Base-by-base conservation (phyloP, 2,329 filamentous ascomycete species). In the Myotisia sp. region DNA sequence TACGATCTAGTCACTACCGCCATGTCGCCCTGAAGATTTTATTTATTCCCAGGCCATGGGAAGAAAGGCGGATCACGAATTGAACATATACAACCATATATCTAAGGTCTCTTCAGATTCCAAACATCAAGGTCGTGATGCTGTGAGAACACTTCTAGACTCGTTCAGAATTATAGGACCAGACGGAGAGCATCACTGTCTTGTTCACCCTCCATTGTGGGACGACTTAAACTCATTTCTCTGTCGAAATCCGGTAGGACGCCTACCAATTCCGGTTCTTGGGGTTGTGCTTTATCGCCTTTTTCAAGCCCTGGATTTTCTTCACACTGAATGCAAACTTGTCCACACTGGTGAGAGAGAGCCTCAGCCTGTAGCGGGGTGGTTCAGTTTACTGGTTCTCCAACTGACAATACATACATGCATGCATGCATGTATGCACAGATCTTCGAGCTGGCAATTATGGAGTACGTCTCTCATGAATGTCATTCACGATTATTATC, bases 181-280 rank as follows among this genome's bases (percentile, higher is more conserved):
- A 6, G 20, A 47, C 14, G 49, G 53, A 6, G 43, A 42, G 23
- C 53, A 59, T 42, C 42, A 36, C 29, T 60, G 55, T 26, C 50
- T 61, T 6, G 50, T 60, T 5, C 55, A 58, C 47, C 51, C 49
- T 5, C 62, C 59, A 8, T 49, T 67, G 14, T 62, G 56, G 49
- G 59, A 64, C 32, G 67, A 54, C 46, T 44, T 61, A 0, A 36
- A 49, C 27, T 42, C 47, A 2, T 61, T 65, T 29, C 41, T 66
- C 4, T 42, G 40, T 22, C 59, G 60, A 12, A 64, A 63, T 35
- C 60, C 58, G 4, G 38, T 54, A 0, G 37, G 41, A 33, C 54
- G 54, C 27, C 47, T 67, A 2, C 55, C 58, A 2, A 36, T 38
- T 3, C 46, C 48, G 1, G 45, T 62, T 3, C 31, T 64, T 0